A percentile compares a stretch with the other conserved stretches of the same genome.
Evolutionary conservation across 306 rosid species (phyloP).

Genomic region (Hylodesmum podocarpum): DNA sequence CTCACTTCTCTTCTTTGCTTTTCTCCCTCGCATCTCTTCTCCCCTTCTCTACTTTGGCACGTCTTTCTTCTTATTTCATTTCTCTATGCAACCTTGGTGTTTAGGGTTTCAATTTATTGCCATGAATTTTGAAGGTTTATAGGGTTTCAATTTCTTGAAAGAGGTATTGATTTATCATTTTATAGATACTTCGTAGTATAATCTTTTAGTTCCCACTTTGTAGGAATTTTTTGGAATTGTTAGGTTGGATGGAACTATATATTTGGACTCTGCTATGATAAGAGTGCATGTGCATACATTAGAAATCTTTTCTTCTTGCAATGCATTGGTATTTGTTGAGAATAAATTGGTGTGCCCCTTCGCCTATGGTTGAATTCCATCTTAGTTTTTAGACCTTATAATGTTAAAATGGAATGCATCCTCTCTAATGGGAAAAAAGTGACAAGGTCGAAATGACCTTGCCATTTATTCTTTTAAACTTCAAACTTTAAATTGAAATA

Average conservation of each 20-base stretch:
- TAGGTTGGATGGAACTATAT: slow-evolving; percentile 55
- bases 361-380: not conserved
- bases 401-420: not conserved
- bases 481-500: not conserved
- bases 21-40: too few relatives aligned
- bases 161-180: slow-evolving; percentile 17
- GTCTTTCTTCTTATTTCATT: too few relatives aligned
- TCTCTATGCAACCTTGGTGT: too few relatives aligned
- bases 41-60: too few relatives aligned
- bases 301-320: slow-evolving; percentile 97
- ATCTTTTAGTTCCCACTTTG: slow-evolving; percentile 17
- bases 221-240: slow-evolving; percentile 97
- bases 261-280: slow-evolving; percentile 69
- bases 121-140: too few relatives aligned
- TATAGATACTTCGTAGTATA: not conserved
- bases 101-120: too few relatives aligned
- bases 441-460: not conserved
- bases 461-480: not conserved
- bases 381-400: not conserved
- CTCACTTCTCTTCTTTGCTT: too few relatives aligned
- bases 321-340: slow-evolving; percentile 96
- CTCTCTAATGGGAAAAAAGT: not conserved
- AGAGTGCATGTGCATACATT: slow-evolving; percentile 68
- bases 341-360: slow-evolving; percentile 78
- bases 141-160: too few relatives aligned